Evolutionary conservation across 1,284 basidiomycete genomes (phyloP).

Genomic region (Pseudozyma pruni): DNA sequence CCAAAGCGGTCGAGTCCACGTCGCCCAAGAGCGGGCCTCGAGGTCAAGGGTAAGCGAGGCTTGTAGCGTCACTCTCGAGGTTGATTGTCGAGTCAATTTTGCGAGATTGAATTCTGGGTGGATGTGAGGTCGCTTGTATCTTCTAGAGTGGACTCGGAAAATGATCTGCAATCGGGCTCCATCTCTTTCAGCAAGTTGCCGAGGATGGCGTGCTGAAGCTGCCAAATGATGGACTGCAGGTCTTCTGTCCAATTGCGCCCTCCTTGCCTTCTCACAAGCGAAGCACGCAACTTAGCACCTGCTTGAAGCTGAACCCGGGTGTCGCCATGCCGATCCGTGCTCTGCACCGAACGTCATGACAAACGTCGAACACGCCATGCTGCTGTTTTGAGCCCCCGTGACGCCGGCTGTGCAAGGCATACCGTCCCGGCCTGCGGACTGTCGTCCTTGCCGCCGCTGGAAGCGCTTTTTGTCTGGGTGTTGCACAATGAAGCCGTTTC

Average conservation of each 20-base stretch:
- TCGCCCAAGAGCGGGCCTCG: too few species aligned
- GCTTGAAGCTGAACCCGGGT: too few species aligned
- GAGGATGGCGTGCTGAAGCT: constrained; percentile 23
- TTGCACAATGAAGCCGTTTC: too few species aligned
- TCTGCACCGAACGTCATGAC: not conserved
- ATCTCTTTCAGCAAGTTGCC: not conserved
- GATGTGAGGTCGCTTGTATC: too few species aligned
- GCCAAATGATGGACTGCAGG: constrained; percentile 15
- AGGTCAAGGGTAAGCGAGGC: constrained; percentile 47
- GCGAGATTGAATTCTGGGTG: too few species aligned
- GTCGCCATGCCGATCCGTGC: too few species aligned
- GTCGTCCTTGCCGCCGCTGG: not conserved
- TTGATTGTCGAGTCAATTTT: too few species aligned
- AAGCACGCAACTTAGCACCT: constrained; percentile 33
- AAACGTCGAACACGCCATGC: not conserved
- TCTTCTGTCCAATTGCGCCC: constrained; percentile 15
- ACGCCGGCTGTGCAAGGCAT: not conserved
- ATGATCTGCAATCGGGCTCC: too few species aligned
- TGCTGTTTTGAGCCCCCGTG: not conserved
- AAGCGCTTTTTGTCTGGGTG: not conserved
- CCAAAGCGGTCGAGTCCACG: too few species aligned
- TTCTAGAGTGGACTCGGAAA: too few species aligned
- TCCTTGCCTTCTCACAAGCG: constrained; percentile 5
- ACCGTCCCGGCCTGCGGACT: not conserved
- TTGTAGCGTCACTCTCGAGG: constrained; percentile 30